Evolutionary conservation across 73 alveolate species (phyloP), one percentile per base, ranked within the genome.

Genomic region (Symbiodinium natans): DNA sequence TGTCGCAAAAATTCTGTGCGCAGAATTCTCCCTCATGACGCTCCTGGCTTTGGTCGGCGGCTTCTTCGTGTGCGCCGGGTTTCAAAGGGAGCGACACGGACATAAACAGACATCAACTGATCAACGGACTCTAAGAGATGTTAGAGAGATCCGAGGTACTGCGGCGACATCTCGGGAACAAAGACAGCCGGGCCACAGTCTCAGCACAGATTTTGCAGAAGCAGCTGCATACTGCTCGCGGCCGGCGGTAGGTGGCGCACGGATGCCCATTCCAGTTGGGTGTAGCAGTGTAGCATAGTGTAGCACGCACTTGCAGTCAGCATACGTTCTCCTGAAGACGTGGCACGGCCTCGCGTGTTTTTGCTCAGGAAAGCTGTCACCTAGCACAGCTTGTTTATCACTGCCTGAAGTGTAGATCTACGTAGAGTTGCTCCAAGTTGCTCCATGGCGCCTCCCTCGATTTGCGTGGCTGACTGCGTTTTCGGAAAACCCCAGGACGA

Each of bases 1-100:
- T n/a, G n/a, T n/a, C n/a, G n/a, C n/a, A n/a, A n/a, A n/a, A n/a
- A n/a, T n/a, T 23, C 75, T 42, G 8, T 31, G 41, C n/a, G 41
- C 94, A 87, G 94, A 87, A 87, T 87, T 87, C 41, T 43, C n/a
- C 31, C 38, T 87, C 84, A 87, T 87, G 94, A 56, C 84, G 31
- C 31, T 52, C 84, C 94, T 87, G 2, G 94, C 94, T n/a, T 82
- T 87, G 39, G 63, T 63, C 10, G 94, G 83, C 19, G 94, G 94
- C 84, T 87, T 87, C 84, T 54, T 87, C 41, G 94, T 87, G 94
- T 59, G 31, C 84, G 41, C 84, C 41, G n/a, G 34, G 83, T 39
- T 27, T 31, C 83, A 71, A 29, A 31, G 11, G 38, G 11, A 11
- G 25, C 71, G 10, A 19, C 71, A 52, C 10, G 71, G 19, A 52